Base-by-base conservation (phyloP, 805 yeast genomes). In the Soucietia sequanensis region DNA sequence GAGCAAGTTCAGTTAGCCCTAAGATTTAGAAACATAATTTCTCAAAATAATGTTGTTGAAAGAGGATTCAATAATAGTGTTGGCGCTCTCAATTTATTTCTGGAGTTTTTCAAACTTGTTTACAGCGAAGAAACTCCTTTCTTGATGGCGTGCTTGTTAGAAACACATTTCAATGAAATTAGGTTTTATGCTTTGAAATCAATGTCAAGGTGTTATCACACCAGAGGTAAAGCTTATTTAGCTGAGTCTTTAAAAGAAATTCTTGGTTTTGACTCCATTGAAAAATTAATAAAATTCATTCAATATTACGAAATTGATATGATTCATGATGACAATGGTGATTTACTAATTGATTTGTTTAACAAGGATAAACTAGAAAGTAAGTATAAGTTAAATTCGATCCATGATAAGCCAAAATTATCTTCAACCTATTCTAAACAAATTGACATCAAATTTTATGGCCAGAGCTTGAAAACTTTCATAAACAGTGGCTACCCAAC, bases 91-190 rank as follows among this genome's bases (percentile, higher is more conserved):
- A 78, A 84, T 46, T 51, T 82, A 14, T 87, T 76, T 51, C 65
- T 67, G 2, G 70, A 73, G 35, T 84, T 90, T 50, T 90, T 91
- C 56, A 60, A 74, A 30, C 46, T 65, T 8, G 64, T 76, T 6
- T 62, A 80, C 25, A 60, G 71, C 27, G 48, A 47, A 2, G 60
- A 70, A 3, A 67, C 76, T 0, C 93, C 96, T 2, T 74, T 80
- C 37, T 61, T 90, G 18, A 57, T 88, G 54, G 70, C 86, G 2
- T 88, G 91, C 39, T 61, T 91, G 24, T 59, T 86, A 13, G 96
- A 93, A 54, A 78, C 81, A 2, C 89, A 84, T 46, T 78, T 87
- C 52, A 85, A 84, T 48, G 91, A 88, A 38, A 68, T 89, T 3
- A 60, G 97, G 29, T 80, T 84, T 44, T 78, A 78, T 48, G 89